Evolutionary conservation across 2,329 filamentous ascomycete species (phyloP).

Genomic region (Aspergillus arachidicola): DNA sequence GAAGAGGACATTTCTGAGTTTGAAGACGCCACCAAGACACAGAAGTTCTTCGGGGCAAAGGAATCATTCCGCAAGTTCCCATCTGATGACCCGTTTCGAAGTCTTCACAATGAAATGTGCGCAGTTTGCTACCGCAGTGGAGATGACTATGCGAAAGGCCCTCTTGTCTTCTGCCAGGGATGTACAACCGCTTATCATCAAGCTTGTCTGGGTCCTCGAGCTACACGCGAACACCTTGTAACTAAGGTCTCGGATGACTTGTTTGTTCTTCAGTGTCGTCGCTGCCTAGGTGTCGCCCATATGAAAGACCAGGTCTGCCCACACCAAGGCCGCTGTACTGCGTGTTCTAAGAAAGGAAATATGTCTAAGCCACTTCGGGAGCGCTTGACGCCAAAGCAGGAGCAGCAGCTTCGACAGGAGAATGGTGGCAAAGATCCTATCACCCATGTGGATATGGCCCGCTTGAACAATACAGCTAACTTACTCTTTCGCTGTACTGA

Average conservation of each 20-base stretch:
- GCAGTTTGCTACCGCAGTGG: conserved; percentile 67
- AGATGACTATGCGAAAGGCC: conserved; percentile 62
- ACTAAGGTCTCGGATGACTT: conserved; percentile 77
- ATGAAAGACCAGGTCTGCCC: conserved; percentile 73
- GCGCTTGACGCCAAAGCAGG: conserved; percentile 73
- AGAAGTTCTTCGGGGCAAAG: conserved; percentile 60
- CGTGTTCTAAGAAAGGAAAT: conserved; percentile 65
- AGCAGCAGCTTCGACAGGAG: conserved; percentile 78
- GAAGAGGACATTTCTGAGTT: conserved; percentile 42
- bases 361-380: conserved; percentile 76
- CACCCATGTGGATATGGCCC: conserved; percentile 60
- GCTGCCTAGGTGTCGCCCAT: conserved; percentile 70
- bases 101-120: conserved; percentile 70
- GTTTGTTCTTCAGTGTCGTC: conserved; percentile 88
- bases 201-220: conserved; percentile 74
- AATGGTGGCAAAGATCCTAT: conserved; percentile 80
- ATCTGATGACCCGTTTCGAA: conserved; percentile 66
- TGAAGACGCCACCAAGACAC: conserved; percentile 50
- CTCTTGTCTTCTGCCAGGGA: conserved; percentile 85
- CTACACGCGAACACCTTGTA: conserved; percentile 77
- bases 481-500: conserved; percentile 79
- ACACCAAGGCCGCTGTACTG: conserved; percentile 69
- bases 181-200: conserved; percentile 85
- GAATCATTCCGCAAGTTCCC: conserved; percentile 72
- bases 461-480: conserved; percentile 74